Conservation (phyloP, 208 protist genomes). For the Angomonas deanei region DNA sequence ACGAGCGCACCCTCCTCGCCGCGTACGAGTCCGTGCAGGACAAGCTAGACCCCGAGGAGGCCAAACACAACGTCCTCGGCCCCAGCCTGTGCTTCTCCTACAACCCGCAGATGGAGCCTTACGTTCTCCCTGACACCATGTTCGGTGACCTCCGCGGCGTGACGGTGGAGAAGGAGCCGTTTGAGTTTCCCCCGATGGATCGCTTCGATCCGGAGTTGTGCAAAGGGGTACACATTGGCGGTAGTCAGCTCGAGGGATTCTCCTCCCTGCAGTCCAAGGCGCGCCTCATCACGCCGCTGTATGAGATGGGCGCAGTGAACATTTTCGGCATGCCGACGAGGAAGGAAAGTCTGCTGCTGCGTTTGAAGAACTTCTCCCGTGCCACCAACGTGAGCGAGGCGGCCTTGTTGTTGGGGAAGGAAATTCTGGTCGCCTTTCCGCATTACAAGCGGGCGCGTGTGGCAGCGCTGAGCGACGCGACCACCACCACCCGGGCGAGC, state of each 20-base stretch:
- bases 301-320: slow-evolving; percentile 49
- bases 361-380: slow-evolving; percentile 27
- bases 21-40: slow-evolving; percentile 74
- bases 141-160: slow-evolving; percentile 55
- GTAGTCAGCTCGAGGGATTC: slow-evolving; percentile 74
- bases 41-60: slow-evolving; percentile 63
- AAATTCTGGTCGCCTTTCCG: slow-evolving; percentile 84
- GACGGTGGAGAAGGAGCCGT: slow-evolving; percentile 39
- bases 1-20: slow-evolving; percentile 64
- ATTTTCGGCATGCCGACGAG: slow-evolving; percentile 72
- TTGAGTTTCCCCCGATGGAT: slow-evolving; percentile 39
- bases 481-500: slow-evolving; percentile 29
- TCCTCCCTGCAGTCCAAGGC: slow-evolving; percentile 64
- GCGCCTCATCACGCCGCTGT: slow-evolving; percentile 35
- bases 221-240: slow-evolving; percentile 39
- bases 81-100: slow-evolving; percentile 56
- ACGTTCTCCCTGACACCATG: slow-evolving; percentile 46
- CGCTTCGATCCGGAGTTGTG: slow-evolving; percentile 63
- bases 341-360: slow-evolving; percentile 73
- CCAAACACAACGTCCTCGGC: slow-evolving; percentile 57
- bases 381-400: slow-evolving; percentile 24
- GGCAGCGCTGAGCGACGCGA: slow-evolving; percentile 52
- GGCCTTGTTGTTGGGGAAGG: slow-evolving; percentile 54
- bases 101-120: slow-evolving; percentile 46
- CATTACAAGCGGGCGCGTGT: slow-evolving; percentile 85